These are phyloP conservation scores for Lactarius hengduanensis DNA, from an alignment of 768 basidiomycete species.

Conservation along the genomic window DNA sequence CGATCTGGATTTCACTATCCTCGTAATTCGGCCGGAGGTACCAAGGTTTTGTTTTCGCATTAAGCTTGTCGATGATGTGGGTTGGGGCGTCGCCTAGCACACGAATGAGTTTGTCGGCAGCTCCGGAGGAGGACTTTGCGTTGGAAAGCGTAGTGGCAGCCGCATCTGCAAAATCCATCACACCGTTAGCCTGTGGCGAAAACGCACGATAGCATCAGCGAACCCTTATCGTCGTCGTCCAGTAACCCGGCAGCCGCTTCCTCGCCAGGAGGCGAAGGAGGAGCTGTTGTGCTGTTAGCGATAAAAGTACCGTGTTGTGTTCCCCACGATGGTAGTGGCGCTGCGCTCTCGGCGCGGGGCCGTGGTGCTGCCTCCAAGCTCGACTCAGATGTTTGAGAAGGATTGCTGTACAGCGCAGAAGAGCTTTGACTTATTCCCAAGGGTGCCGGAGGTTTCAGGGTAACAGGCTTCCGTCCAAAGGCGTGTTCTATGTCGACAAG, in stretches of 20 bases:
- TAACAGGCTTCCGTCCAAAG: slow-evolving; percentile 39
- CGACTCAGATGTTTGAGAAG: slow-evolving; percentile 34
- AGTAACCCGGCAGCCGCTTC: slow-evolving; percentile 26
- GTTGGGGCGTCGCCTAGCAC: slow-evolving; percentile 61
- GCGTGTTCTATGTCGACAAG: slow-evolving; percentile 59
- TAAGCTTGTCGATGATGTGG: slow-evolving; percentile 41
- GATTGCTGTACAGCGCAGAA: slow-evolving; percentile 31
- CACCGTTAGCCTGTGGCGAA: neutral
- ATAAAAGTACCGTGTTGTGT: neutral
- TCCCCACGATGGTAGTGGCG: slow-evolving; percentile 25
- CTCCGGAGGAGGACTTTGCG: slow-evolving; percentile 33
- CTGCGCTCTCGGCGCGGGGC: slow-evolving; percentile 12
- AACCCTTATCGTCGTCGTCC: slow-evolving; percentile 31
- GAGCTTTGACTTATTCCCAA: slow-evolving; percentile 19
- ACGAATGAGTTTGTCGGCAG: slow-evolving; percentile 57
- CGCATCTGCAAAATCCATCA: slow-evolving; percentile 1
- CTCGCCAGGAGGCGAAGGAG: slow-evolving; percentile 12
- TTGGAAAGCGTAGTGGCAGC: slow-evolving; percentile 12
- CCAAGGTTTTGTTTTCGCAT: slow-evolving; percentile 62
- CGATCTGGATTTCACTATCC: slow-evolving; percentile 78
- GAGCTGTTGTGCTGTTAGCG: neutral
- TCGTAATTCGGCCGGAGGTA: slow-evolving; percentile 82
- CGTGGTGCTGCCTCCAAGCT: slow-evolving; percentile 30
- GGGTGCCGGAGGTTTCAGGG: slow-evolving; percentile 1
- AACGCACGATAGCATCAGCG: neutral